Percentiles rank a stretch among this genome's conserved stretches.
These are phyloP conservation scores for Alternaria triticimaculans DNA, from an alignment of 2,329 filamentous ascomycete species.

Conservation along the genomic window DNA sequence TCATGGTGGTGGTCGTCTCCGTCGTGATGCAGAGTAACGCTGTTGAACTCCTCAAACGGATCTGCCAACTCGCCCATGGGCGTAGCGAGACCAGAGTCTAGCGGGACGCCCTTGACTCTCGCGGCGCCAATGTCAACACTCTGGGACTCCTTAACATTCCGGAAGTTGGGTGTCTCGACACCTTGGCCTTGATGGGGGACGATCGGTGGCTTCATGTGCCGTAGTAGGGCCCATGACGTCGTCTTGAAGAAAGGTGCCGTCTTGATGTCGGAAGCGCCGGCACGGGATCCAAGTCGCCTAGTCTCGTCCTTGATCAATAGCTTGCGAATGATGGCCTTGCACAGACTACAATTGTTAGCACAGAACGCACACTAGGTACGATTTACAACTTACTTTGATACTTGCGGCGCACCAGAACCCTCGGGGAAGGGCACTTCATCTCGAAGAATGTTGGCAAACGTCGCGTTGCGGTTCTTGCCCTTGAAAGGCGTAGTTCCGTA, in stretches of 20 bases:
- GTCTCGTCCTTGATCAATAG: slow-evolving; percentile 98
- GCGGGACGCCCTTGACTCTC: slow-evolving; percentile 76
- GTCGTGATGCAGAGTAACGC: slow-evolving; percentile 95
- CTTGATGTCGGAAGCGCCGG: slow-evolving; percentile 96
- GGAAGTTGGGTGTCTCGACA: slow-evolving; percentile 94
- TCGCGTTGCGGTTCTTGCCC: slow-evolving; percentile 97
- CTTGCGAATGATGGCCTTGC: slow-evolving; percentile 96
- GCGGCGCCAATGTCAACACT: slow-evolving; percentile 77
- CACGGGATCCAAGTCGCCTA: slow-evolving; percentile 87
- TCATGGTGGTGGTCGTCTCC: slow-evolving; percentile 72
- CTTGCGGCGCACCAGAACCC: slow-evolving; percentile 79
- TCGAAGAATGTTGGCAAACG: slow-evolving; percentile 94
- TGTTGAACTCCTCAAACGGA: slow-evolving; percentile 99
- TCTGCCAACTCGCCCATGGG: slow-evolving; percentile 82
- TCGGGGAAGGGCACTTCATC: slow-evolving; percentile 98
- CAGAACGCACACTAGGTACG: background rate
- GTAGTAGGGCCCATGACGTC: slow-evolving; percentile 95
- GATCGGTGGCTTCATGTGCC: slow-evolving; percentile 98
- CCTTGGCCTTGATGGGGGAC: slow-evolving; percentile 89
- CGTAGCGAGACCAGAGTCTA: slow-evolving; percentile 85
- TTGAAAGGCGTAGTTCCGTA: slow-evolving; percentile 99
- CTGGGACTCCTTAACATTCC: slow-evolving; percentile 96
- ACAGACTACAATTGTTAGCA: slow-evolving; percentile 69
- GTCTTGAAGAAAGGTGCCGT: slow-evolving; percentile 93
- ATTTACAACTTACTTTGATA: slow-evolving; percentile 79